Base-by-base conservation (phyloP, 495 filamentous ascomycete species). In the Arthonia radiata region DNA sequence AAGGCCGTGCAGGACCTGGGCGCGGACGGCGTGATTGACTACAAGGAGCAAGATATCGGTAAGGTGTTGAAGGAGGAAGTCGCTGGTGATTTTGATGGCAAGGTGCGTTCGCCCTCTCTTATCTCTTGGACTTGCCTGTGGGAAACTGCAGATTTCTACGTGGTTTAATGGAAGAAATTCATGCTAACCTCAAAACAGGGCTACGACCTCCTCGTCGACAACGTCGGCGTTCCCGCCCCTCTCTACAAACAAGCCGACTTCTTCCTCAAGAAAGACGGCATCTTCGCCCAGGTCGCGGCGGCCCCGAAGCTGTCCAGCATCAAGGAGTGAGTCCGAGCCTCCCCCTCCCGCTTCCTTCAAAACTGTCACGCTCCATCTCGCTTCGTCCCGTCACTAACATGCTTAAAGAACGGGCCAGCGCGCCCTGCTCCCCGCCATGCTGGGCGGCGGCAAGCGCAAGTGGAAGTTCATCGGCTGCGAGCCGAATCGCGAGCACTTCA, bases 11-110 rank as follows among this genome's bases (percentile, higher is more conserved):
- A 49, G 18, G 41, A 41, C 8, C 43, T 78, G 1, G 72, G 72
- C 0, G 72, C 71, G 3, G 68, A 77, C 35, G 59, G 67, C 29
- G 53, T 75, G 2, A 51, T 80, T 23, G 69, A 80, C 38, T 80
- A 80, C 37, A 65, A 56, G n/a, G 37, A 45, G 1, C 34, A 44
- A 10, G 48, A 67, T 40, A 48, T 75, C 1, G 35, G 56, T 22
- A 39, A 50, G 5, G 45, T 34, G 5, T 36, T 78, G 8, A 52
- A 51, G 39, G 37, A 38, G 2, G 47, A 53, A 21, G 65, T 63
- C 0, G 42, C 46, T 10, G 17, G 11, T 12, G 43, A 60, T 4
- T 78, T 63, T 44, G n/a, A n/a, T n/a, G n/a, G n/a, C n/a, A n/a
- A n/a, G n/a, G n/a, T n/a, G n/a, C n/a, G n/a, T n/a, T n/a, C n/a